Base-by-base conservation (phyloP, 495 filamentous ascomycete species). In the Ascobolus immersus region DNA sequence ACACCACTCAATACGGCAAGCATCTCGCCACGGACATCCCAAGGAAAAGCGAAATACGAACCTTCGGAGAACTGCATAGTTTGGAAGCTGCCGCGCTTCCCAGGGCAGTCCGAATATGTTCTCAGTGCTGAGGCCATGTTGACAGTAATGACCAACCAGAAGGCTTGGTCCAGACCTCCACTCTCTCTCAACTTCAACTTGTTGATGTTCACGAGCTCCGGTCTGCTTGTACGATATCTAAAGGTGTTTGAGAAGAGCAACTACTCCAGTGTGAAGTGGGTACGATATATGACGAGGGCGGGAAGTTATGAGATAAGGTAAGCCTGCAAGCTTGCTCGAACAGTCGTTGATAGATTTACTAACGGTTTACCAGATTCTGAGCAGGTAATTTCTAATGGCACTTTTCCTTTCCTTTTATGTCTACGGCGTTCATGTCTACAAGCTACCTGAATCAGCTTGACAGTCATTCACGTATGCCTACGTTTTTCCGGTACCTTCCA, bases 211-310 rank as follows among this genome's bases (percentile, higher is more conserved):
- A 99, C 89, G 22, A 82, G 74, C 47, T 78, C 71, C 1, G 89
- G 86, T 11, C 52, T 99, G 44, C 49, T 99, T 41, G 89, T 99
- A 32, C 57, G 89, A 26, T 99, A 99, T 55, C 56, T 99, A 38
- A 99, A 99, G 59, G 89, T 99, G 17, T 99, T 99, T 58, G 89
- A 99, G 63, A 99, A 99, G 69, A 79, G 64, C 50, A 93, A 94
- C 55, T 99, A 99, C 50, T 82, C 74, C 36, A 89, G 77, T 44
- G 89, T 99, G 7, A 99, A 99, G 50, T 99, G 89, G 89, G 89
- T 99, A 42, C 59, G 89, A 45, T 99, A 99, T 55, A 99, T 99
- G 89, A 99, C 89, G 19, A 64, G 89, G 30, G 89, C 84, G 12
- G 75, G 75, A 11, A 73, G 65, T 49, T 81, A 79, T 51, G 75